These are phyloP conservation scores for Anthoceros angustus DNA, from an alignment of 225 moss, liverwort and hornwort genomes.

Conservation along the genomic window DNA sequence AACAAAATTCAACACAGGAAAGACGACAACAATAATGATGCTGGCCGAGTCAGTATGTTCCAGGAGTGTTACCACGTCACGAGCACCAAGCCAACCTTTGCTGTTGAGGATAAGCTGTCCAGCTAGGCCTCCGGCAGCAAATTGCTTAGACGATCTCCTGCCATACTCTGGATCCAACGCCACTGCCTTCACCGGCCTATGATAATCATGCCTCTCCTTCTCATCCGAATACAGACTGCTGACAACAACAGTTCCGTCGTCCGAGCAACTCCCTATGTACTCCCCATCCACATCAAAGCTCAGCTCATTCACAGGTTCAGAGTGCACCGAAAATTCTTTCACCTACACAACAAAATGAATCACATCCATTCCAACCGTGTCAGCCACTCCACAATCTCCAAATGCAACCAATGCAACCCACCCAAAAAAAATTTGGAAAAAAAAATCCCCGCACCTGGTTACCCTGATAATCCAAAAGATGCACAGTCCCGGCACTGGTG, in stretches of 20 bases:
- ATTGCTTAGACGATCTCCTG: slow-evolving; percentile 50
- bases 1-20: slow-evolving; percentile 7
- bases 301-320: slow-evolving; percentile 73
- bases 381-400: background rate
- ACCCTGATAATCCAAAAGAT: slow-evolving; percentile 87
- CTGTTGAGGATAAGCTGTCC: slow-evolving; percentile 79
- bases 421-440: background rate
- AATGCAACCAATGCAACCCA: background rate
- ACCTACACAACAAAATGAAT: slow-evolving; percentile 29
- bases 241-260: slow-evolving; percentile 89
- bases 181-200: slow-evolving; percentile 82
- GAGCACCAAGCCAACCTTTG: slow-evolving; percentile 87
- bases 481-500: slow-evolving; percentile 75
- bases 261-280: slow-evolving; percentile 90
- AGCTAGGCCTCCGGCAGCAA: slow-evolving; percentile 84
- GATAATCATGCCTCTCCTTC: slow-evolving; percentile 76
- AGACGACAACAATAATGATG: background rate
- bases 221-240: slow-evolving; percentile 84
- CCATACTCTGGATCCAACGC: slow-evolving; percentile 89
- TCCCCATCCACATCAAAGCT: slow-evolving; percentile 89
- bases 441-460: slow-evolving; percentile 52
- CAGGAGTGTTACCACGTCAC: slow-evolving; percentile 44
- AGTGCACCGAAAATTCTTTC: slow-evolving; percentile 70
- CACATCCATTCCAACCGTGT: background rate
- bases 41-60: background rate